phyloP scores from a whole-genome alignment of 2,329 filamentous ascomycete species.

The Aspergillus sp. region DNA sequence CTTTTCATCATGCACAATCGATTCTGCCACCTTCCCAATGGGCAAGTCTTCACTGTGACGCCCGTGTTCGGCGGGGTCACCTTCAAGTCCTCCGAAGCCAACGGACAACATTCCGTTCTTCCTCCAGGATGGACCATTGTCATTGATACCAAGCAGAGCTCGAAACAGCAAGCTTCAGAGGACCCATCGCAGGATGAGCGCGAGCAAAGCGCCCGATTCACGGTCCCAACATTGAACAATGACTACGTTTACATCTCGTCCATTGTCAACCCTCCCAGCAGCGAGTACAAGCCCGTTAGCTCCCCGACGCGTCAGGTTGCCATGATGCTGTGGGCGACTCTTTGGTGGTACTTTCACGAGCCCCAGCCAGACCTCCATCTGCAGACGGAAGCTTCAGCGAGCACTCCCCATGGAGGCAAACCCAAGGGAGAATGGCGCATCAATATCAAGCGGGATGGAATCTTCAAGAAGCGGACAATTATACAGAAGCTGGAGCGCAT shows the following conservation, averaged over 20 bases:
- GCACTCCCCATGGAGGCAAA: constrained; percentile 64
- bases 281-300: constrained; percentile 71
- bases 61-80: constrained; percentile 88
- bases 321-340: constrained; percentile 91
- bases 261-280: constrained; percentile 75
- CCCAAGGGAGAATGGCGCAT: constrained; percentile 85
- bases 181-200: constrained; percentile 8
- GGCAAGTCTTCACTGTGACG: constrained; percentile 73
- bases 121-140: constrained; percentile 89
- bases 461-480: constrained; percentile 76
- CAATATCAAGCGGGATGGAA: constrained; percentile 78
- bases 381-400: constrained; percentile 56
- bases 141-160: constrained; percentile 61
- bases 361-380: constrained; percentile 64
- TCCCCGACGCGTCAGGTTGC: constrained; percentile 87
- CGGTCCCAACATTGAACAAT: constrained; percentile 66
- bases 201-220: constrained; percentile 51
- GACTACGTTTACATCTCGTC: constrained; percentile 90
- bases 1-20: constrained; percentile 20
- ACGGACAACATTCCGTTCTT: constrained; percentile 57
- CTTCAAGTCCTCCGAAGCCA: constrained; percentile 79
- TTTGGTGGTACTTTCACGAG: constrained; percentile 98
- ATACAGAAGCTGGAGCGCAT: constrained; percentile 90
- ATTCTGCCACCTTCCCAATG: constrained; percentile 69
- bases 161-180: constrained; percentile 26